phyloP scores from a whole-genome alignment of 306 rosid species.

The Chamaecrista fasciculata region DNA sequence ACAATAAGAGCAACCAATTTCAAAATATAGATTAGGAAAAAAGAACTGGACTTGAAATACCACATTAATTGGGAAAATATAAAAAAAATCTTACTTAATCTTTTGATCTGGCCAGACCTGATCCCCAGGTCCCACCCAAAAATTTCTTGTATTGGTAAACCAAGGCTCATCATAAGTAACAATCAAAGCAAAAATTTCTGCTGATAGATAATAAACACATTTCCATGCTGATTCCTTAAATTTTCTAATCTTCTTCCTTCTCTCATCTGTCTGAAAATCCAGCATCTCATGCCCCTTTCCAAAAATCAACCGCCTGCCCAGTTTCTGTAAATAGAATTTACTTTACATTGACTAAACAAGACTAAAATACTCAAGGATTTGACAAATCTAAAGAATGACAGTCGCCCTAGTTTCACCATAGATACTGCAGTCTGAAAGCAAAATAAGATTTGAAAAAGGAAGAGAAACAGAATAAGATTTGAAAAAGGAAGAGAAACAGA shows the following conservation, averaged over 20 bases:
- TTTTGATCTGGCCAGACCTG: constrained; percentile 99
- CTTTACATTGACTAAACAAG: constrained; percentile 23
- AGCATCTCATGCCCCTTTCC: constrained; percentile 54
- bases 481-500: background rate
- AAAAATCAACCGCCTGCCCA: constrained; percentile 65
- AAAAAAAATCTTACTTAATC: constrained; percentile 61
- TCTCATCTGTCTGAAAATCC: constrained; percentile 52
- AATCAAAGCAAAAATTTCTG: constrained; percentile 69
- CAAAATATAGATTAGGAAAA: background rate
- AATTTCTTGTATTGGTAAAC: constrained; percentile 74
- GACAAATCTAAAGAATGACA: background rate
- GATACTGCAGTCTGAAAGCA: constrained; percentile 1
- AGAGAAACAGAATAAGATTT: background rate
- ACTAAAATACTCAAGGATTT: constrained; percentile 4
- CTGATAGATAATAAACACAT: constrained; percentile 82
- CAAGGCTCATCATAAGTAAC: constrained; percentile 90
- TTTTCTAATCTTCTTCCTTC: constrained; percentile 72
- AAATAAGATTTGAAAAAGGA: background rate
- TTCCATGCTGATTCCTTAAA: constrained; percentile 99
- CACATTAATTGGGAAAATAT: constrained; percentile 4
- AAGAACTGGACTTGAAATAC: constrained; percentile 11
- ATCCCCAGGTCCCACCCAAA: constrained; percentile 97
- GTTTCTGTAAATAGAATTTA: constrained; percentile 50
- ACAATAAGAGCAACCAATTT: constrained; percentile 11
- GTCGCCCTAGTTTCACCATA: background rate